Evolutionary conservation across 306 rosid genomes (phyloP), one percentile per base, ranked within the genome.

Genomic region (Myrica gale): DNA sequence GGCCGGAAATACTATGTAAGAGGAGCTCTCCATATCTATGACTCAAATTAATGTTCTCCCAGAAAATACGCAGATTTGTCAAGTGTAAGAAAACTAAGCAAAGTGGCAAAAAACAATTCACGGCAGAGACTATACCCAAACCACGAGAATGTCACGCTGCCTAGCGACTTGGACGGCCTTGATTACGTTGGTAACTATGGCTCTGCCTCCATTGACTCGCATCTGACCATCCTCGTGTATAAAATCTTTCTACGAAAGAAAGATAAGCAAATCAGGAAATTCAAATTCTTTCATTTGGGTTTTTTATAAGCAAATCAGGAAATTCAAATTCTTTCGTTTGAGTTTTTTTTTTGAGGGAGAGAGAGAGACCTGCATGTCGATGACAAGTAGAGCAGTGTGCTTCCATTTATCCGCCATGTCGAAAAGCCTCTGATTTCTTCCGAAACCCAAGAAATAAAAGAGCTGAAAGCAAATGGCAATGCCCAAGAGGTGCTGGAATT

Each of bases 291-390:
- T 26, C 32, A 26, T 26, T 26, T 76, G 72, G 7, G 43, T 48
- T 15, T 75, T 46, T 60, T 12, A 82, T 76, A 52, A 78, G 66
- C 9, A 5, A 1, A 9, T 41, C 12, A 71, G 12, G 51, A 70
- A 78, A 72, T 66, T 43, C 46, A 74, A 80, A 46, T 76, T 52
- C 32, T 26, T 26, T 26, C 32, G 1, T 26, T 26, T 76, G 72
- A 9, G 43, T 48, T 15, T 75, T 46, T 60, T 12, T n/a, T 39
- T 42, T 9, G 72, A 53, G 15, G 17, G 37, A 48, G 61, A 39
- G 72, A 43, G 46, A 37, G 45, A 37, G 43, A 85, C 98, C 96
- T 92, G 97, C 96, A 92, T 89, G 78, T 89, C 96, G 21, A 95
- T 88, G 19, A 94, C 92, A 43, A 94, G 92, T 47, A 94, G 86